Base-by-base conservation (phyloP, 1,284 basidiomycete genomes). In the Ceratobasidium sp. region DNA sequence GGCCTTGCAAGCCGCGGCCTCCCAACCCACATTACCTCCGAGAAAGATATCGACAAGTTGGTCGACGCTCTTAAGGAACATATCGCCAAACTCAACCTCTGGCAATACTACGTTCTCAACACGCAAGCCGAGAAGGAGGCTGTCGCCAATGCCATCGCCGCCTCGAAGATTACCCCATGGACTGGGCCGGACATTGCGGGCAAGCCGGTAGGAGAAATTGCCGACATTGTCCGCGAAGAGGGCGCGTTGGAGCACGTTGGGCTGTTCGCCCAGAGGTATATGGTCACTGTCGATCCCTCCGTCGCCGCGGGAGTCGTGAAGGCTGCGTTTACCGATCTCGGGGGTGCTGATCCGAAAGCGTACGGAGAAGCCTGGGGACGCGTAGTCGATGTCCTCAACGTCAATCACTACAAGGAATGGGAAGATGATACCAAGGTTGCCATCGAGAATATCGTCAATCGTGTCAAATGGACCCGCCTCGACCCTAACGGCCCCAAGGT, bases 71-170 rank as follows among this genome's bases (percentile, higher is more conserved):
- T 98, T 74, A 77, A 83, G 49, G 77, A 82, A 14, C 81, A 85
- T 36, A 75, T 94, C 72, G 84, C 88, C 64, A 79, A 79, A 2
- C 84, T 89, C 42, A 83, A 90, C 46, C 78, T 97, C 25, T 98
- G 93, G 92, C 88, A 97, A 74, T 98, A 89, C 80, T 98, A 98
- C 76, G 89, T 93, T 23, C 81, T 98, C 53, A 87, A 97, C 75
- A 82, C 86, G 5, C 79, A 81, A 47, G 77, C 81, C 69, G 87
- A 91, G 76, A 83, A 81, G 70, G 80, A 80, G 5, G 77, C 80
- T 1, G 80, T 91, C 58, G 82, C 81, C 47, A 77, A 80, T 11
- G 85, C 84, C 2, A 75, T 89, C 2, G 74, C 77, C 0, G 25
- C 46, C 30, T 36, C 57, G 23, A 59, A 46, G 13, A 33, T 59